Base-by-base conservation (phyloP, 306 rosid species). In the Ochetophila trinervis region DNA sequence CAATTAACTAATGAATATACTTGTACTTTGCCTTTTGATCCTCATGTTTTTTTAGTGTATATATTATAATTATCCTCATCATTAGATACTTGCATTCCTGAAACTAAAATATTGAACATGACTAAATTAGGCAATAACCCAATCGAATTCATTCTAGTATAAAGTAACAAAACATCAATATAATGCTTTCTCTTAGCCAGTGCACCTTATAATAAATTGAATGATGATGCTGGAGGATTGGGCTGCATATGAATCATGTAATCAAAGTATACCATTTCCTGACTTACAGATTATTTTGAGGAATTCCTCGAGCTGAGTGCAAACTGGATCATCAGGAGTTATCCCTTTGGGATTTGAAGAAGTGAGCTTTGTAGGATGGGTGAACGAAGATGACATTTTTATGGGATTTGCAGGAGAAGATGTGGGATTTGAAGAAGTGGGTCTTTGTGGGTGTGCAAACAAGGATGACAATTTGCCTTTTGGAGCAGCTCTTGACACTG, bases 151-250 rank as follows among this genome's bases (percentile, higher is more conserved):
- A 82, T 62, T 69, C 44, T 30, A 40, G 21, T 10, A 49, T 52
- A 74, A 30, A 78, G 78, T 11, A 52, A 59, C 57, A 67, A 18
- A 13, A 76, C 83, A n/a, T 45, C 52, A 67, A 76, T 66, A 63
- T 53, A 78, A 12, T 76, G 78, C 70, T 76, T 78, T n/a, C 24
- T 70, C 80, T 66, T 67, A 19, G 80, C 67, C 36, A 84, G 76
- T n/a, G 55, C 76, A 64, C 63, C 60, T 0, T 81, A 63, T 53
- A 84, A 67, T 36, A 2, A 36, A 70, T 78, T 78, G 76, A 84
- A 81, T 1, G 82, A 76, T 8, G 74, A 37, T 14, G 78, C 13
- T 8, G 74, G 51, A 76, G 82, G 78, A 48, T 61, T 12, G 18
- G 84, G 84, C 36, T 78, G 58, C 63, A 68, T 53, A 8, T 34